Base-by-base conservation (phyloP, 805 yeast genomes). In the Ogataea salicorniae region DNA sequence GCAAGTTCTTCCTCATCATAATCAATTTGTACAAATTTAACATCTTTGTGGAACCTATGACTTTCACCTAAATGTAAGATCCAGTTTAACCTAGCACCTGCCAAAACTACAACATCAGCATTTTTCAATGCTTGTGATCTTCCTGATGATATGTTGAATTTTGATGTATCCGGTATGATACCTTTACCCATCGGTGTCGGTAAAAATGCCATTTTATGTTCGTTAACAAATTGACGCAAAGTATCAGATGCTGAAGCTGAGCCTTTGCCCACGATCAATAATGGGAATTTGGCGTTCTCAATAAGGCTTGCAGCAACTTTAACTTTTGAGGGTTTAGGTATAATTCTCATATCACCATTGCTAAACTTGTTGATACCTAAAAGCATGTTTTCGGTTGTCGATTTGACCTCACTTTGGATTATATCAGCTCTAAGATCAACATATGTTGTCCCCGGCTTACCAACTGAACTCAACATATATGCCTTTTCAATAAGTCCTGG, bases 101-200 rank as follows among this genome's bases (percentile, higher is more conserved):
- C 60, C 1, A 84, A 64, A 2, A 84, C 42, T 1, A 84, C 71
- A 4, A 83, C 77, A 57, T 83, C 88, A 0, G 88, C 79, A 6
- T 63, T 53, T 50, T 68, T 70, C 54, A 84, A 66, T 0, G 79
- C 87, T n/a, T 69, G 66, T 0, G 87, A 79, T 47, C 90, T 68
- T 4, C 86, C 87, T 2, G 87, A 79, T 0, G 85, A 76, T 14
- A 80, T 72, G 53, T 83, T 83, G 33, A 71, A 58, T 0, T 55
- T 57, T 37, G 66, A 61, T 3, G 62, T 53, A 57, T 84, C 91
- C 3, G 77, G 68, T 1, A 84, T 64, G 0, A 83, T 78, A 9
- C 91, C 91, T 61, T 84, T 84, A 0, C 86, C 91, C 91, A 84
- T 84, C 3, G 91, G 89, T 0, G 90, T 83, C 9, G 90, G 87